Evolutionary conservation across 1,284 basidiomycete genomes (phyloP).

Genomic region (Ustanciosporium gigantosporum): DNA sequence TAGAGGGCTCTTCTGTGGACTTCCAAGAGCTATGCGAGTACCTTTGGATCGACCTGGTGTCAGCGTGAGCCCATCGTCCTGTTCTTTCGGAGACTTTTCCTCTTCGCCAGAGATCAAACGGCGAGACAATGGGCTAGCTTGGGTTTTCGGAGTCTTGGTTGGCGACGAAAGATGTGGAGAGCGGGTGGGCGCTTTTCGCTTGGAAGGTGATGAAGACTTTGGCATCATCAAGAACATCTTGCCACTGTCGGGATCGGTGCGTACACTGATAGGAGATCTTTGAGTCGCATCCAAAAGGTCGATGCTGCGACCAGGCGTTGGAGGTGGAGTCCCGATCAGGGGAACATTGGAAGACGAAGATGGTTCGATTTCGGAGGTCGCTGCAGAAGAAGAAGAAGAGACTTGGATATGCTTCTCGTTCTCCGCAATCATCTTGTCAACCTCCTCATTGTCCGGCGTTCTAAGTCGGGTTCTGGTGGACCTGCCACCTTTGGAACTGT

Average conservation of each 20-base stretch:
- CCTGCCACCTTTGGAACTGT: not conserved
- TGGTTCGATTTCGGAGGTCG: not conserved
- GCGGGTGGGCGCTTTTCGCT: slow-evolving; percentile 19
- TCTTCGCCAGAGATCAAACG: slow-evolving; percentile 19
- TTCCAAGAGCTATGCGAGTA: slow-evolving; percentile 20
- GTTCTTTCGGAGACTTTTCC: slow-evolving; percentile 12
- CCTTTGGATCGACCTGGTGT: slow-evolving; percentile 31
- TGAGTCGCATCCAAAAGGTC: slow-evolving; percentile 29
- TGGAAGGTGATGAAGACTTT: slow-evolving; percentile 15
- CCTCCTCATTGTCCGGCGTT: slow-evolving; percentile 29
- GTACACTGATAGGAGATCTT: slow-evolving; percentile 36
- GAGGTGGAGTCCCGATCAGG: slow-evolving; percentile 29
- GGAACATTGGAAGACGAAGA: not conserved
- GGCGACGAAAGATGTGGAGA: slow-evolving; percentile 11
- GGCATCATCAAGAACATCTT: slow-evolving; percentile 29
- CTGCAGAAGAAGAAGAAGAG: not conserved
- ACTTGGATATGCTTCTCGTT: not conserved
- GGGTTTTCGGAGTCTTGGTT: slow-evolving; percentile 19
- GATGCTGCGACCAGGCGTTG: slow-evolving; percentile 6
- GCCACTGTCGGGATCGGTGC: slow-evolving; percentile 43
- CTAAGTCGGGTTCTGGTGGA: slow-evolving; percentile 9
- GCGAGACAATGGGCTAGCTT: slow-evolving; percentile 6
- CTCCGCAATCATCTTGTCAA: slow-evolving; percentile 32
- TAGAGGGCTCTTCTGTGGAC: slow-evolving; percentile 21
- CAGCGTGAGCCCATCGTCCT: slow-evolving; percentile 41